Percentiles rank a stretch among this genome's conserved stretches.
phyloP scores from a whole-genome alignment of 2,329 filamentous ascomycete genomes.

The Aspergillus sp. region DNA sequence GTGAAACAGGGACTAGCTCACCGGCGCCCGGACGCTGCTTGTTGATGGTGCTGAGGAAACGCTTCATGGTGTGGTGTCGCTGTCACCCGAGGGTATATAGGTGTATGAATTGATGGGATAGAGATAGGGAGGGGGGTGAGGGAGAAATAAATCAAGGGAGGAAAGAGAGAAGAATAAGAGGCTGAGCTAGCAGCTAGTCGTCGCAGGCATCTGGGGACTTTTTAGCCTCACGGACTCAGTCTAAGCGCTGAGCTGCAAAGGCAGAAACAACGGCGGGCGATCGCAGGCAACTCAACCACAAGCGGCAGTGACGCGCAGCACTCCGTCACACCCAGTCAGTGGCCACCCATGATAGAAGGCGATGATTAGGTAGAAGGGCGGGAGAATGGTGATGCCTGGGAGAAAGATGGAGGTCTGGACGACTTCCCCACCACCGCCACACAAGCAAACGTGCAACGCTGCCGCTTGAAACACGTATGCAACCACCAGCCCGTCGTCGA shows the following conservation, averaged over 20 bases:
- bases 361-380: neutral
- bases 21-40: conserved; percentile 35
- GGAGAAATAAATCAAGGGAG: conserved; percentile 7
- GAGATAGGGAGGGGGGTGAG: neutral
- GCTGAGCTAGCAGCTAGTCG: neutral
- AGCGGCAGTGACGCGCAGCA: neutral
- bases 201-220: neutral
- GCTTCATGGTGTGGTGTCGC: conserved; percentile 31
- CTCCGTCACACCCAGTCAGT: neutral
- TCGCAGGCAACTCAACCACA: neutral
- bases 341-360: neutral
- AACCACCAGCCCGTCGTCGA: neutral
- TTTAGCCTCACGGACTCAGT: neutral
- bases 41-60: conserved; percentile 33
- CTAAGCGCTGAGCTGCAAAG: conserved; percentile 5
- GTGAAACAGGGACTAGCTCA: conserved; percentile 19
- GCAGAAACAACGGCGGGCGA: conserved; percentile 11
- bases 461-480: conserved; percentile 10
- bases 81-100: neutral
- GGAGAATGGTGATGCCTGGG: conserved; percentile 16
- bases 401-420: neutral
- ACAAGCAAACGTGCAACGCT: neutral
- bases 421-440: conserved; percentile 6
- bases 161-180: neutral
- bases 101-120: neutral